phyloP scores from a whole-genome alignment of 345 rosid genomes.

The Citrus sp. region DNA sequence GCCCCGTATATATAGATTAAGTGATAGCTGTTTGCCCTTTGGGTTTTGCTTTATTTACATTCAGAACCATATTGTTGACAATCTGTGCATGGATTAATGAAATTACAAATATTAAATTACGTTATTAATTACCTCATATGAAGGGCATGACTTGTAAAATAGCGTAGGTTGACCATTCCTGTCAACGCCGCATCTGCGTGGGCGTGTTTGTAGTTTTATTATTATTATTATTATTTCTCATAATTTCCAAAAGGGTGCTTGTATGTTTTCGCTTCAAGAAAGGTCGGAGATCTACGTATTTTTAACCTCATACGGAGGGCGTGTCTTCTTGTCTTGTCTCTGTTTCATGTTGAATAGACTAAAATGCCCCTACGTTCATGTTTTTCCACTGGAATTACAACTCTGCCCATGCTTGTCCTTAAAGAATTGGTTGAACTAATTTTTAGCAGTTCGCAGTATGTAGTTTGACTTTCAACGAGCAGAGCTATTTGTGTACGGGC shows the following conservation, averaged over 20 bases:
- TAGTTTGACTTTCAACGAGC: not conserved
- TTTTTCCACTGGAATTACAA: not conserved
- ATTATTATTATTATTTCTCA: not conserved
- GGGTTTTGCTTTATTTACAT: not conserved
- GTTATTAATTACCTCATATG: not conserved
- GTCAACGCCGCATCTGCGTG: not conserved
- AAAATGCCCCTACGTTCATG: not conserved
- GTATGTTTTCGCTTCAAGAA: not conserved
- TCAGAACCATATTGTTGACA: not conserved
- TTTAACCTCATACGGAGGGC: too few species aligned
- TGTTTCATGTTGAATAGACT: not conserved
- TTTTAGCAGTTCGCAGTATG: not conserved
- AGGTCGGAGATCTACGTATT: not conserved
- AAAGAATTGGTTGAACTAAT: not conserved
- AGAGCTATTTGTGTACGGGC: not conserved
- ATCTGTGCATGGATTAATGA: too few species aligned
- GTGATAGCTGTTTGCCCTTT: not conserved
- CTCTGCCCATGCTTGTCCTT: not conserved
- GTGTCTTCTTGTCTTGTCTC: not conserved
- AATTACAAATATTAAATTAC: not conserved
- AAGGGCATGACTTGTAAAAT: not conserved
- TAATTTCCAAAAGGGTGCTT: not conserved
- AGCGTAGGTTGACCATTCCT: not conserved
- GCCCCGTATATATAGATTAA: not conserved
- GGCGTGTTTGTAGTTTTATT: not conserved